phyloP scores from a whole-genome alignment of 2,329 filamentous ascomycete species.

The Venturia effusa region DNA sequence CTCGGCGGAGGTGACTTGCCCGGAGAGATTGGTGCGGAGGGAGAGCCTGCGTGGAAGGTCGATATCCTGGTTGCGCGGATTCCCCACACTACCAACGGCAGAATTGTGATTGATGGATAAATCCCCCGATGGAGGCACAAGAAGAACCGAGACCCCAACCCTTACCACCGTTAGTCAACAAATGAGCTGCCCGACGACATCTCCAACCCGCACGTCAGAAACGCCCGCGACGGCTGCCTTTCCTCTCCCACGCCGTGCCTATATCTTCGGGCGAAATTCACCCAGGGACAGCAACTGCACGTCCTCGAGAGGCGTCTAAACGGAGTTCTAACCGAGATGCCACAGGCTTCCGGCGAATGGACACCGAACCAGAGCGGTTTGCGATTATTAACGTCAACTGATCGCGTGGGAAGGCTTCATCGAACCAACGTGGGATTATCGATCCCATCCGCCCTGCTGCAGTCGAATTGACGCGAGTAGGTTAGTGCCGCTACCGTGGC shows the following conservation, averaged over 20 bases:
- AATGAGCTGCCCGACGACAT: background rate
- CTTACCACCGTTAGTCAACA: slow-evolving; percentile 1
- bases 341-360: background rate
- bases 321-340: background rate
- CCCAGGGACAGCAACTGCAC: background rate
- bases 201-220: background rate
- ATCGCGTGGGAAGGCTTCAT: background rate
- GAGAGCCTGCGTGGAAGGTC: too few species aligned
- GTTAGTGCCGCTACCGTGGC: background rate
- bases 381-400: background rate
- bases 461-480: background rate
- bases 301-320: background rate
- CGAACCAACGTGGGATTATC: background rate
- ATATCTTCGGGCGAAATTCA: background rate
- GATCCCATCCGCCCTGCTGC: background rate
- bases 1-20: background rate
- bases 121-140: background rate
- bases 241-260: background rate
- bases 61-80: too few species aligned
- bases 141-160: background rate
- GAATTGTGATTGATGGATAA: background rate
- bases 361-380: background rate
- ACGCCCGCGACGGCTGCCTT: background rate
- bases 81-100: background rate
- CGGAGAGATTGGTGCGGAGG: background rate